phyloP scores from a whole-genome alignment of 352 stramenopile species.

The Aphanomyces cochlioides region DNA sequence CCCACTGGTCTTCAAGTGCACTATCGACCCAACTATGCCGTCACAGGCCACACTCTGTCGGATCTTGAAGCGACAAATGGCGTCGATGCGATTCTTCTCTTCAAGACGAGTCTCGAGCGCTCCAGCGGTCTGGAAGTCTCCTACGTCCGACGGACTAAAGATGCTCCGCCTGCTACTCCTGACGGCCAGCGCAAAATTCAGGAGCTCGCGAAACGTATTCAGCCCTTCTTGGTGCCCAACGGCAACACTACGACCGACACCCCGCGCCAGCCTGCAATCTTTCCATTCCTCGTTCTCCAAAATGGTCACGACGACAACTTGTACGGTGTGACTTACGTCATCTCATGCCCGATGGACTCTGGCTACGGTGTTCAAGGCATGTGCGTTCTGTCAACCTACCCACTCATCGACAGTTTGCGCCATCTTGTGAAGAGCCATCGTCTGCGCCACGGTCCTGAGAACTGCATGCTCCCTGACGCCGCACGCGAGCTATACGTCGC shows the following conservation, averaged over 20 bases:
- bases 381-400: constrained; percentile 16
- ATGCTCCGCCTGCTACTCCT: not conserved
- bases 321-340: constrained; percentile 16
- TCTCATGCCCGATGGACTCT: not conserved
- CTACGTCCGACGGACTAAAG: constrained; percentile 15
- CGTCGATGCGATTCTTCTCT: constrained; percentile 62
- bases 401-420: constrained; percentile 9
- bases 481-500: constrained; percentile 14
- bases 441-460: not conserved
- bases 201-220: constrained; percentile 23
- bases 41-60: constrained; percentile 34
- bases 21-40: constrained; percentile 71
- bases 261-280: not conserved
- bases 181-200: constrained; percentile 18
- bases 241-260: not conserved
- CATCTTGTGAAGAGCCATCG: not conserved
- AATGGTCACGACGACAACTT: constrained; percentile 16
- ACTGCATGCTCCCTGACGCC: constrained; percentile 2
- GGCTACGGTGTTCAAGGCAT: constrained; percentile 8
- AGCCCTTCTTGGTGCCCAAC: constrained; percentile 24
- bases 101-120: constrained; percentile 56
- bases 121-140: constrained; percentile 13
- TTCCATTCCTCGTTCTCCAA: constrained; percentile 21
- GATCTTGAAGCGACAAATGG: constrained; percentile 31
- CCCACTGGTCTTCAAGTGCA: constrained; percentile 77